These are phyloP conservation scores for Oryza coarctata DNA, from an alignment of 176 grass and related monocot genomes.

Conservation along the genomic window DNA sequence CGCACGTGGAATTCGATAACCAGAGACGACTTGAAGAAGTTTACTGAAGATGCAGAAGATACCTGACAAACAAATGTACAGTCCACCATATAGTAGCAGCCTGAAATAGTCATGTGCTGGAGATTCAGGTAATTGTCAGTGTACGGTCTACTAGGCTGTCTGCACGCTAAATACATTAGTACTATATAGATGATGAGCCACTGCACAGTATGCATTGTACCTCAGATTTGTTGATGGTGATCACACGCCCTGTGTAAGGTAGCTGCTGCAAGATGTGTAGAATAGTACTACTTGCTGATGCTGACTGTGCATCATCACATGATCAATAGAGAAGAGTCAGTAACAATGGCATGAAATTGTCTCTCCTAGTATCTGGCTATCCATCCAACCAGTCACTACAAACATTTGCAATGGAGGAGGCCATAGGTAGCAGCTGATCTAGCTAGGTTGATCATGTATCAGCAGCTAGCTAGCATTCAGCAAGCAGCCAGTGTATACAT, in stretches of 20 bases:
- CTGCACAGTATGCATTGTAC: constrained; percentile 21
- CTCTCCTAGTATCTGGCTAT: neutral
- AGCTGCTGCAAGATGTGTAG: neutral
- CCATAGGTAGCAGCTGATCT: neutral
- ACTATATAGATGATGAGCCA: neutral
- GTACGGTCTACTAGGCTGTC: neutral
- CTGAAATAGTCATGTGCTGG: constrained; percentile 33
- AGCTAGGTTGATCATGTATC: neutral
- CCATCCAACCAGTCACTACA: neutral
- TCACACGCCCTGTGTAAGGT: neutral
- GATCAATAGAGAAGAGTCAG: neutral
- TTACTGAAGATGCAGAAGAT: constrained; percentile 24
- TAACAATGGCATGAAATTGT: neutral
- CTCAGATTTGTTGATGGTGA: constrained; percentile 21
- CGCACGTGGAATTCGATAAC: neutral
- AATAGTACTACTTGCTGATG: neutral
- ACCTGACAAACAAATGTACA: constrained; percentile 26
- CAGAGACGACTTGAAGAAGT: neutral
- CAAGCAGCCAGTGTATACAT: neutral
- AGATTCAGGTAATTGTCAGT: constrained; percentile 43
- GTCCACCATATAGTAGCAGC: constrained; percentile 11
- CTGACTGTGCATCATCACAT: neutral
- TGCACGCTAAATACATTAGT: neutral
- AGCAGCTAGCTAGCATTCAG: neutral
- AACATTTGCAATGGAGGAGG: neutral